Base-by-base conservation (phyloP, 345 rosid species). In the Populus euphratica region DNA sequence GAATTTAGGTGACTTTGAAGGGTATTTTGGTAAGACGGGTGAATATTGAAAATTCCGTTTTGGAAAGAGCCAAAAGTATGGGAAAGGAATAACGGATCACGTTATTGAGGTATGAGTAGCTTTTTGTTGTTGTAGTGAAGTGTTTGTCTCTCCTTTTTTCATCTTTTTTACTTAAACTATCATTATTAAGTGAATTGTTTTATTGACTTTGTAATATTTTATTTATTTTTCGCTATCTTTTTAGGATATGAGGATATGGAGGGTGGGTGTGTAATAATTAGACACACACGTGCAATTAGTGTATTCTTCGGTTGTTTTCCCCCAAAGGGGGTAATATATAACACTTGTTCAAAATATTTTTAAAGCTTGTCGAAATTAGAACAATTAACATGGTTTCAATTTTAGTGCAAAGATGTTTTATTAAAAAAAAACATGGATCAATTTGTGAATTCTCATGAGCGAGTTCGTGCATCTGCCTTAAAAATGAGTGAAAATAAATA, bases 51-150 rank as follows among this genome's bases (percentile, higher is more conserved):
- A 80, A 79, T 70, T 79, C 92, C 88, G 90, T 88, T 78, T 78
- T 68, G 75, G 85, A 81, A 23, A 67, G 85, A 77, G 83, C 81
- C 87, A 80, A 80, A 72, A 74, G 59, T 35, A 62, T 14, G 67
- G 73, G 82, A 62, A 75, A 72, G 36, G 80, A 73, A 81, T 81
- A 88, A 91, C 94, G 94, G 95, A 88, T 93, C 82, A 65, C 92
- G 94, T 93, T 87, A 83, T 79, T 82, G 72, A 72, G 78, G 83
- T 81, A 87, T 77, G 87, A 84, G 83, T 77, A 68, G 82, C 75
- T 69, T 77, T 79, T 65, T 41, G 29, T 21, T 35, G 44, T 14
- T 36, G 70, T 25, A 39, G 47, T 44, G 68, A 23, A 56, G 79
- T 41, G 76, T 73, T 77, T 39, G 35, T 62, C 56, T 81, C 59